A percentile compares a stretch with the other conserved stretches of the same genome.
Conservation (phyloP, 2,329 filamentous ascomycete species). For the Elsinoe necatrix region DNA sequence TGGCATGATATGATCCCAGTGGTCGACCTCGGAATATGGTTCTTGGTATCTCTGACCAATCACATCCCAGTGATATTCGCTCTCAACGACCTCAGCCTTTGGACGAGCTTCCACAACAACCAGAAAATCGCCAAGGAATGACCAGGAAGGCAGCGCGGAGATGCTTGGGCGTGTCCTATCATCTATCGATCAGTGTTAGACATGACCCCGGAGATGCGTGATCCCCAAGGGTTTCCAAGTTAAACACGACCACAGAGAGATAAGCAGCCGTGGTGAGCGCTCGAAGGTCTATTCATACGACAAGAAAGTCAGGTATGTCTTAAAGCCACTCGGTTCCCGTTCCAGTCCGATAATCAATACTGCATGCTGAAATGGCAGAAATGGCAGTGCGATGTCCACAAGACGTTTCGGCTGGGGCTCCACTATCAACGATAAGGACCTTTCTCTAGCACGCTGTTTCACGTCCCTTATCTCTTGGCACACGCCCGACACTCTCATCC, state of each 20-base stretch:
- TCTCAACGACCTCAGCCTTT: constrained; percentile 3
- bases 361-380: neutral
- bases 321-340: constrained; percentile 8
- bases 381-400: neutral
- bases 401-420: constrained; percentile 5
- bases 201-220: constrained; percentile 3
- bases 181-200: neutral
- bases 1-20: neutral
- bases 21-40: neutral
- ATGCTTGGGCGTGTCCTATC: neutral
- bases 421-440: constrained; percentile 11
- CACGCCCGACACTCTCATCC: constrained; percentile 1
- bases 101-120: neutral
- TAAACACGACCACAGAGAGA: neutral
- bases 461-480: constrained; percentile 13
- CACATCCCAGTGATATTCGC: neutral
- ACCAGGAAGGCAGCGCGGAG: neutral
- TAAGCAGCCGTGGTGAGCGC: neutral
- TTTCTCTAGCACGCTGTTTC: neutral
- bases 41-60: constrained; percentile 12
- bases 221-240: neutral
- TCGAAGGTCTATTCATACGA: neutral
- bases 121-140: neutral
- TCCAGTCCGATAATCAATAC: constrained; percentile 7
- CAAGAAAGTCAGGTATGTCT: neutral